Conservation (phyloP, 2,329 filamentous ascomycete genomes). For the Helminthosporium solani region DNA sequence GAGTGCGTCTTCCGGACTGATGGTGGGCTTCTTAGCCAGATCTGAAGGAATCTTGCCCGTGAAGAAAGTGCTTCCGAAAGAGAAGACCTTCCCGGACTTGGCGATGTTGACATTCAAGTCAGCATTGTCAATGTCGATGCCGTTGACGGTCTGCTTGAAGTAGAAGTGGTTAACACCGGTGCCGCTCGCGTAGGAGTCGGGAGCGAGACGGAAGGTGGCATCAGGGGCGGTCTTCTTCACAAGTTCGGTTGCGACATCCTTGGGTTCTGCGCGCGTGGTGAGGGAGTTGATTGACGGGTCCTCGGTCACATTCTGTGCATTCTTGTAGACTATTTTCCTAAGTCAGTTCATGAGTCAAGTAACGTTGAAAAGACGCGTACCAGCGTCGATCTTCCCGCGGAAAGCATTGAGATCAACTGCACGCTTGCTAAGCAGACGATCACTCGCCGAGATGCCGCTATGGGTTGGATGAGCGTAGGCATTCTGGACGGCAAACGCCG, state of each 20-base stretch:
- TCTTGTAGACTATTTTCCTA: conserved; percentile 13
- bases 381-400: conserved; percentile 27
- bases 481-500: conserved; percentile 24
- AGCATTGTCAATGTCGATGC: conserved; percentile 61
- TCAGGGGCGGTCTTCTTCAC: conserved; percentile 38
- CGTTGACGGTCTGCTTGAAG: conserved; percentile 61
- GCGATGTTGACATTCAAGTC: conserved; percentile 57
- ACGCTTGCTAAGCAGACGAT: conserved; percentile 18
- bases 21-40: conserved; percentile 45
- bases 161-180: conserved; percentile 60
- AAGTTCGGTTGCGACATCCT: conserved; percentile 35
- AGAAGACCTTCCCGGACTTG: conserved; percentile 57
- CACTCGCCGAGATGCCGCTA: conserved; percentile 9
- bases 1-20: conserved; percentile 49
- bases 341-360: background rate
- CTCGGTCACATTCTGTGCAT: conserved; percentile 19
- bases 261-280: conserved; percentile 25
- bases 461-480: conserved; percentile 25
- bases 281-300: conserved; percentile 22
- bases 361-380: conserved; percentile 1
- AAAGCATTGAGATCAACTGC: conserved; percentile 36
- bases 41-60: conserved; percentile 48
- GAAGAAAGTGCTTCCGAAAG: conserved; percentile 56
- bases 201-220: conserved; percentile 52
- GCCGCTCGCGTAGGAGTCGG: conserved; percentile 56